Evolutionary conservation across 306 rosid species (phyloP).

Genomic region (Calophaca sinica): DNA sequence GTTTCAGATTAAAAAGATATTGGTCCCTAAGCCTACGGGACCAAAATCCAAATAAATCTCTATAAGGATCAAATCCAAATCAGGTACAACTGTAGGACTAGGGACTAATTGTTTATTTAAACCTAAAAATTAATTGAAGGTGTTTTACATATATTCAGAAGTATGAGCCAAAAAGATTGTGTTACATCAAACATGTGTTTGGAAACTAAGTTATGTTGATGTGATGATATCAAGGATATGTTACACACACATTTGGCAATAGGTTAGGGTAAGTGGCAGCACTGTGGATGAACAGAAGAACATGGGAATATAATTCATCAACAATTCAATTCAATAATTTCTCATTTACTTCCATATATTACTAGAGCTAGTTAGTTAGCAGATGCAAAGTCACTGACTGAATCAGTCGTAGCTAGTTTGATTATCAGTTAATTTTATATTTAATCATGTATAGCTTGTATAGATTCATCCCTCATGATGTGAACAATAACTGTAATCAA

Average conservation of each 20-base stretch:
- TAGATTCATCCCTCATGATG: neutral
- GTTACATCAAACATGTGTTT: too few species aligned
- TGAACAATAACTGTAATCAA: constrained; percentile 16
- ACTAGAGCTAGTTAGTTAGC: constrained; percentile 11
- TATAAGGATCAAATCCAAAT: neutral
- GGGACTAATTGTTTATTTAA: neutral
- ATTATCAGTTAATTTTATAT: neutral
- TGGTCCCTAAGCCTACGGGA: neutral
- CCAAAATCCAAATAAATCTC: neutral
- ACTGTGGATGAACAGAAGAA: neutral
- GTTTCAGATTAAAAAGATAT: neutral
- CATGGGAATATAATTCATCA: neutral
- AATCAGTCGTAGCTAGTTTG: neutral
- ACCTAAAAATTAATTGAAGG: neutral
- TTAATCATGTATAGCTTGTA: neutral
- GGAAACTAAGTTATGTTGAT: too few species aligned
- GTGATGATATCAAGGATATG: too few species aligned
- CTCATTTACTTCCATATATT: neutral
- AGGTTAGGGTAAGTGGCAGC: neutral
- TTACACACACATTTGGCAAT: neutral
- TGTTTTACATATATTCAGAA: too few species aligned
- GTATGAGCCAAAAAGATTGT: too few species aligned
- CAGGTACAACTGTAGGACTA: neutral
- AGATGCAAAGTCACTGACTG: neutral
- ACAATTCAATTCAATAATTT: constrained; percentile 5